phyloP scores from a whole-genome alignment of 495 filamentous ascomycete species.

The Talaromyces adpressus region DNA sequence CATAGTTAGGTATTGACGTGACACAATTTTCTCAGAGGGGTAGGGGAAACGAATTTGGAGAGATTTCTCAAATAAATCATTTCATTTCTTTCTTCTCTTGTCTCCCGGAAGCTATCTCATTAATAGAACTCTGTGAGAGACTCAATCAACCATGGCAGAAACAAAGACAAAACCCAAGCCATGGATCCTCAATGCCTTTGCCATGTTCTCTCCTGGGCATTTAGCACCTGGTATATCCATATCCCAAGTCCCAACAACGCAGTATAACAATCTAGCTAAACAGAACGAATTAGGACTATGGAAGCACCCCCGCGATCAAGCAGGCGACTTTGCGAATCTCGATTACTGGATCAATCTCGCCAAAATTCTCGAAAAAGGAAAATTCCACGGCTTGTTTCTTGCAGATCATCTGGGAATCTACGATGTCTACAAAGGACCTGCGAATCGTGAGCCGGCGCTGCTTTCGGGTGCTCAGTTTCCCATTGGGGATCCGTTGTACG shows the following conservation, averaged over 20 bases:
- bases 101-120: background rate
- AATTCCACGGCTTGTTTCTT: constrained; percentile 45
- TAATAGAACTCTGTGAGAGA: background rate
- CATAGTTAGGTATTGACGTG: background rate
- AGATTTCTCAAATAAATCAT: background rate
- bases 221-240: constrained; percentile 9
- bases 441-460: constrained; percentile 23
- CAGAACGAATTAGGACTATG: constrained; percentile 9
- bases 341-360: constrained; percentile 32
- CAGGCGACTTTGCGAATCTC: constrained; percentile 12
- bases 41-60: background rate
- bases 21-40: background rate
- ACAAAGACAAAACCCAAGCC: constrained; percentile 5
- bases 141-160: background rate
- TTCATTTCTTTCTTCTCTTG: background rate
- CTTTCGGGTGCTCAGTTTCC: constrained; percentile 39
- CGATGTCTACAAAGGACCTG: constrained; percentile 40
- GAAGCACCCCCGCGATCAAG: constrained; percentile 13
- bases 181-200: constrained; percentile 20
- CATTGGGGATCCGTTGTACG: constrained; percentile 32
- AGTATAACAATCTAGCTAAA: background rate
- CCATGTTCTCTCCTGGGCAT: constrained; percentile 18
- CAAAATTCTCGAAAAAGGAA: constrained; percentile 37
- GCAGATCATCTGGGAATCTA: constrained; percentile 44
- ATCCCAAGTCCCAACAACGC: background rate